phyloP scores from a whole-genome alignment of 2,329 filamentous ascomycete species.

The Scleromitrula shiraiana region DNA sequence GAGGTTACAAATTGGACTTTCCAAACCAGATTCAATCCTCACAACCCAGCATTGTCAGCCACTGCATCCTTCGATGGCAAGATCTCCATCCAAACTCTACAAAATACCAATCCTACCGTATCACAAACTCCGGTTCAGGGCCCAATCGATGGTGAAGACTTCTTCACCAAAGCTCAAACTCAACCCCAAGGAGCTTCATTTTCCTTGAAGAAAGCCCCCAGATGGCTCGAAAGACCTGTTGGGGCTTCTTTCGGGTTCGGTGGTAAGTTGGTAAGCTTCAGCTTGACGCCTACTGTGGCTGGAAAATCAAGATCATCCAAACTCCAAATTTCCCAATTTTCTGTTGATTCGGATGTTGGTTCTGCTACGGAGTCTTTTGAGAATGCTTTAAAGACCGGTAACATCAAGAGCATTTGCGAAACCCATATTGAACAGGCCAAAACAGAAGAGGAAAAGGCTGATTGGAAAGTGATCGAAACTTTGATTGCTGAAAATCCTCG shows the following conservation, averaged over 20 bases:
- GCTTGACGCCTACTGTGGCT: slow-evolving; percentile 46
- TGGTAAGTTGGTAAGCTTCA: slow-evolving; percentile 78
- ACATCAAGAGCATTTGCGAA: slow-evolving; percentile 73
- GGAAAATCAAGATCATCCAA: slow-evolving; percentile 65
- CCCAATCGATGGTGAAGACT: slow-evolving; percentile 82
- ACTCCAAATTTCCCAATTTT: slow-evolving; percentile 78
- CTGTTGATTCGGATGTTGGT: slow-evolving; percentile 79
- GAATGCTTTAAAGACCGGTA: slow-evolving; percentile 66
- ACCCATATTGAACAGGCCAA: slow-evolving; percentile 66
- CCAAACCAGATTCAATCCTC: slow-evolving; percentile 86
- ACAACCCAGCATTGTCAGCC: slow-evolving; percentile 84
- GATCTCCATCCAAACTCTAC: slow-evolving; percentile 85
- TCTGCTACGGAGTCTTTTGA: slow-evolving; percentile 82
- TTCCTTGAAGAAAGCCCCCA: slow-evolving; percentile 75
- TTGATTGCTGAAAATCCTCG: slow-evolving; percentile 79
- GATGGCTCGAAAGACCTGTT: slow-evolving; percentile 79
- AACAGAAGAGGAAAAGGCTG: slow-evolving; percentile 85
- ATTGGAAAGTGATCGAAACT: slow-evolving; percentile 92
- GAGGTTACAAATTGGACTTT: slow-evolving; percentile 99
- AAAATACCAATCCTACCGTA: slow-evolving; percentile 80
- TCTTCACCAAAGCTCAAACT: slow-evolving; percentile 88
- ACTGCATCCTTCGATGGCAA: slow-evolving; percentile 97
- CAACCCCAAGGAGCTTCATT: slow-evolving; percentile 89
- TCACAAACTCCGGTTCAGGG: slow-evolving; percentile 59
- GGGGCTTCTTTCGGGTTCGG: slow-evolving; percentile 93